Evolutionary conservation across 306 rosid species (phyloP).

Genomic region (Prunus mira): DNA sequence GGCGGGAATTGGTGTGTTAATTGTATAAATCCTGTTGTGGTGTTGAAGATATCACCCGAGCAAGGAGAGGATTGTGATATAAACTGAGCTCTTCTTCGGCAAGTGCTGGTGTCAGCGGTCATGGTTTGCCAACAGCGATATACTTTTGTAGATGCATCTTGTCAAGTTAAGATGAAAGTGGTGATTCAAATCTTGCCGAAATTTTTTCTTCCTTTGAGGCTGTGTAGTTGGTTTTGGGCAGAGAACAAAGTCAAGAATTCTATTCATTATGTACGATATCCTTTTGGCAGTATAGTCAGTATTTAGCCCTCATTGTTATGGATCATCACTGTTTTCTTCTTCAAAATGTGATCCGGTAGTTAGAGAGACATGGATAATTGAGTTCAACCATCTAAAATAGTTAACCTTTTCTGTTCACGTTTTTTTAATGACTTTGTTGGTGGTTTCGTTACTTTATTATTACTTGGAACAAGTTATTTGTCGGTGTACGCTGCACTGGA

Average conservation of each 20-base stretch:
- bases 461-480: background rate
- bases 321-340: constrained; percentile 44
- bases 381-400: background rate
- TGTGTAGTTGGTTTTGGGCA: constrained; percentile 37
- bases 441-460: too few species aligned
- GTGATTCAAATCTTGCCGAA: constrained; percentile 32
- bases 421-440: too few species aligned
- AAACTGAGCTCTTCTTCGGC: constrained; percentile 34
- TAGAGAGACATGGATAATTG: constrained; percentile 25
- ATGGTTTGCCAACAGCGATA: constrained; percentile 19
- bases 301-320: constrained; percentile 29
- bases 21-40: constrained; percentile 36
- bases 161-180: constrained; percentile 29
- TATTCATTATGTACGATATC: constrained; percentile 60
- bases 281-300: constrained; percentile 36
- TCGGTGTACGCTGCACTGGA: background rate
- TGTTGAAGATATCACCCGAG: constrained; percentile 26
- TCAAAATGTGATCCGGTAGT: constrained; percentile 29
- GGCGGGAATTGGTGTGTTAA: constrained; percentile 36
- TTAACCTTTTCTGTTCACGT: too few species aligned
- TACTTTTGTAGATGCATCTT: constrained; percentile 26
- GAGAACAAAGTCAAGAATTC: constrained; percentile 51
- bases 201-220: constrained; percentile 48
- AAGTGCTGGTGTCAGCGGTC: constrained; percentile 26
- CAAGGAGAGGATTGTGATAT: constrained; percentile 27